Percentiles rank a stretch among this genome's conserved stretches.
Evolutionary conservation across 495 filamentous ascomycete species (phyloP).

Genomic region (Pyrenopolyporus hunteri): DNA sequence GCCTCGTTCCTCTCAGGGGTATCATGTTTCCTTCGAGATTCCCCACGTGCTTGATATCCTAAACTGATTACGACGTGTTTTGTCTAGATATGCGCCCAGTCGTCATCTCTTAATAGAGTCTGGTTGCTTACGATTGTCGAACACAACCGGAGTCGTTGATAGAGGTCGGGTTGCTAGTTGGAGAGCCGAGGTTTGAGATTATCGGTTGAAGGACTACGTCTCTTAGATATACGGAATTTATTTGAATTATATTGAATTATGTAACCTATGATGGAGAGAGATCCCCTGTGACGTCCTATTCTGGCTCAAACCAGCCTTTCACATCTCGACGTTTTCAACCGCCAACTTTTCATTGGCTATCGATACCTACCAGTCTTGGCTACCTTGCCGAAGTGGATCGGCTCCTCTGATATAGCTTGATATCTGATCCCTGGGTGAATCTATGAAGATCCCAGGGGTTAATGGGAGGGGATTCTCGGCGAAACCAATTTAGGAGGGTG

Average conservation of each 20-base stretch:
- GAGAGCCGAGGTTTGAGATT: too few species aligned
- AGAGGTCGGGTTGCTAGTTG: too few species aligned
- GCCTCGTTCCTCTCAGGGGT: not conserved
- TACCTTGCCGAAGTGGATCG: slow-evolving; percentile 26
- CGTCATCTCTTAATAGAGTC: too few species aligned
- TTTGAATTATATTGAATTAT: not conserved
- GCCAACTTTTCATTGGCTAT: slow-evolving; percentile 27
- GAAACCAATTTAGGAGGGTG: slow-evolving; percentile 35
- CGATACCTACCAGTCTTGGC: slow-evolving; percentile 22
- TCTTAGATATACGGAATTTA: too few species aligned
- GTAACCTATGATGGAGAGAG: slow-evolving; percentile 4
- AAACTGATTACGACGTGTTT: too few species aligned
- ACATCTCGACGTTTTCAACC: slow-evolving; percentile 35
- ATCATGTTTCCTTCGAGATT: not conserved
- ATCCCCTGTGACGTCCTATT: slow-evolving; percentile 19
- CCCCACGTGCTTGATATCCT: too few species aligned
- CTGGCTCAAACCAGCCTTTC: slow-evolving; percentile 23
- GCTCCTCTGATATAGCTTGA: slow-evolving; percentile 21
- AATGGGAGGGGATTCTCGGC: slow-evolving; percentile 15
- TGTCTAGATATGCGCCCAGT: too few species aligned
- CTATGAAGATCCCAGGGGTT: slow-evolving; percentile 23
- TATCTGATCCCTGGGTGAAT: slow-evolving; percentile 29
- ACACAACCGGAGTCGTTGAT: too few species aligned
- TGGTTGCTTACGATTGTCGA: not conserved
- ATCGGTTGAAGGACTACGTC: not conserved